These are phyloP conservation scores for Kockiozyma suomiensis DNA, from an alignment of 805 yeast species.

Conservation along the genomic window DNA sequence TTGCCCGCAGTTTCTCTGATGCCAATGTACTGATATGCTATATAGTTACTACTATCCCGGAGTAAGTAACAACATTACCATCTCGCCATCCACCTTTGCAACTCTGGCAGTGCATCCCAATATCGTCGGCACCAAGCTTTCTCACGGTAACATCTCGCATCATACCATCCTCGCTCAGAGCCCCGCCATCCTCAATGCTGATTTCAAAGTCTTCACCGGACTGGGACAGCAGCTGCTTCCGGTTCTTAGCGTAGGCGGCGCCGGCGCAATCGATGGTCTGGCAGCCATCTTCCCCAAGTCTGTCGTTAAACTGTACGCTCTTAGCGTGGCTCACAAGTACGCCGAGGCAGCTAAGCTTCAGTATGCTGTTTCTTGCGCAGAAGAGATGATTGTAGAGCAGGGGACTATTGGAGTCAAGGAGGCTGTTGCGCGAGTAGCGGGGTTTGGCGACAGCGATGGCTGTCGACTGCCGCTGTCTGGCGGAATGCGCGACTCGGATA, in stretches of 20 bases:
- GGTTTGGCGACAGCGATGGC: conserved; percentile 50
- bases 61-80: conserved; percentile 48
- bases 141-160: conserved; percentile 55
- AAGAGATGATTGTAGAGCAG: conserved; percentile 48
- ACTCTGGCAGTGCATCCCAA: conserved; percentile 51
- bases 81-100: conserved; percentile 47
- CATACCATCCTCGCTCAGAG: conserved; percentile 51
- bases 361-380: conserved; percentile 49
- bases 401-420: conserved; percentile 55
- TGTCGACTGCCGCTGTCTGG: conserved; percentile 52
- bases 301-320: conserved; percentile 47
- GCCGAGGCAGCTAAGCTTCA: conserved; percentile 46
- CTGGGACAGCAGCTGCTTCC: conserved; percentile 56
- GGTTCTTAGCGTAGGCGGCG: conserved; percentile 49
- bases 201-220: conserved; percentile 53
- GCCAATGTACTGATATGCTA: not conserved
- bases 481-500: conserved; percentile 14
- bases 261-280: conserved; percentile 57
- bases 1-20: not conserved
- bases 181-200: conserved; percentile 45
- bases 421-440: conserved; percentile 43
- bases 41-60: conserved; percentile 51
- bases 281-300: conserved; percentile 57
- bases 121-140: conserved; percentile 54
- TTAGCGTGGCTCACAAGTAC: conserved; percentile 45